These are phyloP conservation scores for Bretziella fagacearum DNA, from an alignment of 2,329 filamentous ascomycete genomes.

Conservation along the genomic window DNA sequence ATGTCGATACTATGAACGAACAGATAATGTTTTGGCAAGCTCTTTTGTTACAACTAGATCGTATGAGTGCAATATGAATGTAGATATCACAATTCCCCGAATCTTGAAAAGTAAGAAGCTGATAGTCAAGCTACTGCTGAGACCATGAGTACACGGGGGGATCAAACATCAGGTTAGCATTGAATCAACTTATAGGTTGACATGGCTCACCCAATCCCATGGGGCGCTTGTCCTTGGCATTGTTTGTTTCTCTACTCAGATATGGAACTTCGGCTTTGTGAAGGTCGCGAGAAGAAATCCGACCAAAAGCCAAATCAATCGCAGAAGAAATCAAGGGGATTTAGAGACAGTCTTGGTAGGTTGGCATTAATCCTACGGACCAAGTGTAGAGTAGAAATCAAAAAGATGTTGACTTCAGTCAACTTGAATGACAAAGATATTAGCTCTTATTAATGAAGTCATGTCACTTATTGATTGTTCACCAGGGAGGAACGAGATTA, in stretches of 20 bases:
- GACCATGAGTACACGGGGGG: no score
- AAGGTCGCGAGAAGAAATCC: conserved; percentile 25
- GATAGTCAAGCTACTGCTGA: conserved; percentile 19
- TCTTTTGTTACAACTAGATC: conserved; percentile 41
- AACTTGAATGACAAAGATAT: conserved; percentile 29
- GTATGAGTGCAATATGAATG: conserved; percentile 40
- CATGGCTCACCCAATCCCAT: no score
- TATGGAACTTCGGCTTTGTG: conserved; percentile 35
- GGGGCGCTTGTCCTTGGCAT: no score
- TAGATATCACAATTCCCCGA: conserved; percentile 37
- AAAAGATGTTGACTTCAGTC: conserved; percentile 26
- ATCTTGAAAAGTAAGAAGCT: conserved; percentile 28
- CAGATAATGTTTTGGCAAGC: conserved; percentile 32
- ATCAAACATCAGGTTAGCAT: no score
- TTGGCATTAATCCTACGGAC: conserved; percentile 22
- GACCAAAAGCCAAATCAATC: conserved; percentile 24
- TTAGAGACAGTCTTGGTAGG: conserved; percentile 23
- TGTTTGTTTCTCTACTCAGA: no score
- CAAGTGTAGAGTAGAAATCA: conserved; percentile 25
- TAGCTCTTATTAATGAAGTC: conserved; percentile 36
- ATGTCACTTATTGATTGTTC: conserved; percentile 30
- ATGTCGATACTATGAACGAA: conserved; percentile 8
- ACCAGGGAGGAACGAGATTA: conserved; percentile 28
- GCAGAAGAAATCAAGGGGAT: conserved; percentile 24
- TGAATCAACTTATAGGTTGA: conserved; percentile 37